Conservation (phyloP, 2,329 filamentous ascomycete genomes). For the Epichloe gansuensis region DNA sequence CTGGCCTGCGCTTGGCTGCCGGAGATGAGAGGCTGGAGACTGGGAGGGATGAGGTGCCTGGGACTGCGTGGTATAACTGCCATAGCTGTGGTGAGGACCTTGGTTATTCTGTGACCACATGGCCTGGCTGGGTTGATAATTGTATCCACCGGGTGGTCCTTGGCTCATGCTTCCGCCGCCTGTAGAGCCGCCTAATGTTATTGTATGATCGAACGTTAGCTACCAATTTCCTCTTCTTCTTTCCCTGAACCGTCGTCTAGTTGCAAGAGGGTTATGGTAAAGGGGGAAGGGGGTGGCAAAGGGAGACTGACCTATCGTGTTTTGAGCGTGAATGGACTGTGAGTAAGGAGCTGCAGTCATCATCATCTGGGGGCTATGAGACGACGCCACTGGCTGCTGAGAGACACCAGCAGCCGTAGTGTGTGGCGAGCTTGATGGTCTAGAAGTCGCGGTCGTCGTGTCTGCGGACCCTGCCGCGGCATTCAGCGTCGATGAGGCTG, state of each 20-base stretch:
- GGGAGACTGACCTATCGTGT: slow-evolving; percentile 54
- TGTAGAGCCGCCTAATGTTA: slow-evolving; percentile 38
- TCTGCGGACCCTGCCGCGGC: slow-evolving; percentile 35
- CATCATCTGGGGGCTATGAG: slow-evolving; percentile 55
- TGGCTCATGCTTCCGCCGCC: slow-evolving; percentile 38
- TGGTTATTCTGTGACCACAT: slow-evolving; percentile 60
- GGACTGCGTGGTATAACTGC: slow-evolving; percentile 39
- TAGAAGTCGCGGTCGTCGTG: slow-evolving; percentile 34
- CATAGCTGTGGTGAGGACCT: slow-evolving; percentile 44
- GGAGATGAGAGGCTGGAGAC: slow-evolving; percentile 47
- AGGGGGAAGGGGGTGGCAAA: slow-evolving; percentile 21
- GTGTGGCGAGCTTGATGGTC: slow-evolving; percentile 47
- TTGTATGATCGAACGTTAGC: neutral
- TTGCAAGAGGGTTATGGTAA: neutral
- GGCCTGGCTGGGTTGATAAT: slow-evolving; percentile 44
- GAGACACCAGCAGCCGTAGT: slow-evolving; percentile 40
- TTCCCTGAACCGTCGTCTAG: too few species aligned
- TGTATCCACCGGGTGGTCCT: slow-evolving; percentile 47
- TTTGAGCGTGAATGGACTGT: slow-evolving; percentile 59
- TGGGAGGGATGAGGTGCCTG: slow-evolving; percentile 40
- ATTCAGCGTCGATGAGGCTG: slow-evolving; percentile 35
- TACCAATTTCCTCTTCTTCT: neutral
- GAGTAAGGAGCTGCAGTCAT: slow-evolving; percentile 55
- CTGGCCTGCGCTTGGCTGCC: slow-evolving; percentile 42
- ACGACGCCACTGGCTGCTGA: slow-evolving; percentile 45